A percentile compares a stretch with the other conserved stretches of the same genome.
Conservation (phyloP, 1,284 basidiomycete genomes). For the Marasmius tenuissimus region DNA sequence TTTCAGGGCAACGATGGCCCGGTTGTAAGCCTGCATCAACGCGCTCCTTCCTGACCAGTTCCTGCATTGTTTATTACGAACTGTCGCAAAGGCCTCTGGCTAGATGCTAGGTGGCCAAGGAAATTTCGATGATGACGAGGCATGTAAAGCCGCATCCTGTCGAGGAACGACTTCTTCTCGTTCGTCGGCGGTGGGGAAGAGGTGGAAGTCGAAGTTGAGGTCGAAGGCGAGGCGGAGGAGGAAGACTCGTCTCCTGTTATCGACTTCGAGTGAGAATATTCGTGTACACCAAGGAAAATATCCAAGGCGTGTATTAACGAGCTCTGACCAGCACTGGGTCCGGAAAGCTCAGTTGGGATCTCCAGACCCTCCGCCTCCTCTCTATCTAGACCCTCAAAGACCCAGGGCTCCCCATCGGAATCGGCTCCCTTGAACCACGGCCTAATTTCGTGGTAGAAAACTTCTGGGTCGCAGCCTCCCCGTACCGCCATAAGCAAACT, state of each 20-base stretch:
- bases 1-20: constrained; percentile 70
- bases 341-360: constrained; percentile 69
- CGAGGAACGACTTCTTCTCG: constrained; percentile 56
- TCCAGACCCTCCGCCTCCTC: constrained; percentile 47
- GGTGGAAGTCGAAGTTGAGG: constrained; percentile 21
- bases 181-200: constrained; percentile 13
- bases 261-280: constrained; percentile 42
- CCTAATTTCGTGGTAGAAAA: constrained; percentile 84
- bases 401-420: constrained; percentile 70
- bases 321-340: constrained; percentile 91
- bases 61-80: constrained; percentile 29
- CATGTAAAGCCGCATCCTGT: constrained; percentile 88
- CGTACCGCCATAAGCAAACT: constrained; percentile 64
- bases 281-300: constrained; percentile 85
- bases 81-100: constrained; percentile 51
- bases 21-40: constrained; percentile 68
- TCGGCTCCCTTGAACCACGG: constrained; percentile 91
- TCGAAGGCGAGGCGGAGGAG: background rate
- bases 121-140: constrained; percentile 86
- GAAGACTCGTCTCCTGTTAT: constrained; percentile 23
- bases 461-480: constrained; percentile 73
- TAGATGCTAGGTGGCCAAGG: constrained; percentile 67
- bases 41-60: constrained; percentile 19
- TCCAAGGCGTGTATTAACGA: constrained; percentile 88
- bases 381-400: constrained; percentile 76